Conservation (phyloP, 1,139 yeast genomes). For the Taphrina pruni region DNA sequence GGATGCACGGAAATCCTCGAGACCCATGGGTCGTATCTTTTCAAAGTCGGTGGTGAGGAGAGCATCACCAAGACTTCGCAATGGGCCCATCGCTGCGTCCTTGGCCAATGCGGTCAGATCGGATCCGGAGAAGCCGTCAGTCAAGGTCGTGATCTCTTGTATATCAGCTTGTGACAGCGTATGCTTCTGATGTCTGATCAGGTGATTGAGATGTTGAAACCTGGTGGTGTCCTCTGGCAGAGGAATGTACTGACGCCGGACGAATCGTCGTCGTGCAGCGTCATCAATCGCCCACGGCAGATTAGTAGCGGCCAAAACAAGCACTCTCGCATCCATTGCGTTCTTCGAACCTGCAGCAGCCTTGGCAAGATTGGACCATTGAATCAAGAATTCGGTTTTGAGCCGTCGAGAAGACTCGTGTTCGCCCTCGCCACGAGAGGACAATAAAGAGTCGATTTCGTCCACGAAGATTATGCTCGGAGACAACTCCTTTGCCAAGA, state of each 20-base stretch:
- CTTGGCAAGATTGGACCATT: constrained; percentile 91
- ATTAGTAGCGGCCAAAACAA: constrained; percentile 94
- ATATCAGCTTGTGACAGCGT: constrained; percentile 67
- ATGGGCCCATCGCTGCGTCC: constrained; percentile 98
- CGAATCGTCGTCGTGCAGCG: constrained; percentile 92
- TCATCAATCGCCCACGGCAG: constrained; percentile 98
- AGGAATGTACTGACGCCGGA: constrained; percentile 88
- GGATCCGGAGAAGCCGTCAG: constrained; percentile 88
- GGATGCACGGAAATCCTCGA: constrained; percentile 78
- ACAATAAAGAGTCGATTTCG: constrained; percentile 89
- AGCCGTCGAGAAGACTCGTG: constrained; percentile 90
- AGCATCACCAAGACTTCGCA: constrained; percentile 87
- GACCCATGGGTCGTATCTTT: constrained; percentile 76
- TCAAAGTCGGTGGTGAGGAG: constrained; percentile 83
- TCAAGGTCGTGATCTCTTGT: constrained; percentile 63
- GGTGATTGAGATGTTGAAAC: constrained; percentile 69
- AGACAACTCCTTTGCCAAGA: constrained; percentile 81
- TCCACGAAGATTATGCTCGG: constrained; percentile 96
- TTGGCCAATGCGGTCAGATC: constrained; percentile 95
- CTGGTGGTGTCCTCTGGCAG: constrained; percentile 89
- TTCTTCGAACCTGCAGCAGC: constrained; percentile 79
- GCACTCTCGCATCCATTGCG: constrained; percentile 74
- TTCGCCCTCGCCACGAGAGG: constrained; percentile 84
- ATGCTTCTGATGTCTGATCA: constrained; percentile 77
- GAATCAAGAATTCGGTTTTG: constrained; percentile 91